phyloP scores from a whole-genome alignment of 2,329 filamentous ascomycete species.

The Phialophora verrucosa region DNA sequence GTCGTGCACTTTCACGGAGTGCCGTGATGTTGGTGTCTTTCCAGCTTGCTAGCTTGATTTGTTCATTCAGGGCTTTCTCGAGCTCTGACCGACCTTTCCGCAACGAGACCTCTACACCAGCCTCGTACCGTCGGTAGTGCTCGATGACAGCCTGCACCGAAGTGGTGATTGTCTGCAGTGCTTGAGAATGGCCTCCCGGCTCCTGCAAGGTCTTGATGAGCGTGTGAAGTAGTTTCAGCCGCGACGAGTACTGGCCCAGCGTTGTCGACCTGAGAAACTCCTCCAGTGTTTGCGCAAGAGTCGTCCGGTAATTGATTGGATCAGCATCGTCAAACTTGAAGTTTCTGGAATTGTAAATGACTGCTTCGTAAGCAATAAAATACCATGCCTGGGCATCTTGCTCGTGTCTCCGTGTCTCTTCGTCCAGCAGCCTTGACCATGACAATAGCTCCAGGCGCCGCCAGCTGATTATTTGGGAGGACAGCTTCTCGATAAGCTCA shows the following conservation, averaged over 20 bases:
- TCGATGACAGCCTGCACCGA: constrained; percentile 77
- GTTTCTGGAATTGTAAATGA: constrained; percentile 75
- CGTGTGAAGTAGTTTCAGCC: constrained; percentile 70
- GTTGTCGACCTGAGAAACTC: constrained; percentile 79
- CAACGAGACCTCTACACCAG: constrained; percentile 68
- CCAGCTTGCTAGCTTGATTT: constrained; percentile 94
- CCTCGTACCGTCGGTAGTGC: constrained; percentile 75
- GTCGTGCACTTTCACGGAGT: constrained; percentile 83
- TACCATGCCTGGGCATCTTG: constrained; percentile 89
- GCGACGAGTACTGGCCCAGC: constrained; percentile 77
- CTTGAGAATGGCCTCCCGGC: constrained; percentile 64
- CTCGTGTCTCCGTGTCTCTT: constrained; percentile 76
- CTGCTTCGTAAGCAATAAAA: constrained; percentile 92
- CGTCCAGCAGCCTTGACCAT: constrained; percentile 86
- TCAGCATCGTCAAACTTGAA: constrained; percentile 65
- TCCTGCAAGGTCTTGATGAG: constrained; percentile 69
- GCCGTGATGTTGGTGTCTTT: constrained; percentile 96
- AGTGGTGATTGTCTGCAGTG: constrained; percentile 63
- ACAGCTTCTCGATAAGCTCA: constrained; percentile 75
- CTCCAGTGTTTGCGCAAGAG: constrained; percentile 76
- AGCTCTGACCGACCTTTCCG: constrained; percentile 70
- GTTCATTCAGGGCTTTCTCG: constrained; percentile 92
- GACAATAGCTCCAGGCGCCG: constrained; percentile 87
- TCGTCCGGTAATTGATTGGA: constrained; percentile 58
- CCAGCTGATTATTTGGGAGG: constrained; percentile 83